These are phyloP conservation scores for Mucor irregularis DNA, from an alignment of 371 early-diverging fungal species.

Conservation along the genomic window DNA sequence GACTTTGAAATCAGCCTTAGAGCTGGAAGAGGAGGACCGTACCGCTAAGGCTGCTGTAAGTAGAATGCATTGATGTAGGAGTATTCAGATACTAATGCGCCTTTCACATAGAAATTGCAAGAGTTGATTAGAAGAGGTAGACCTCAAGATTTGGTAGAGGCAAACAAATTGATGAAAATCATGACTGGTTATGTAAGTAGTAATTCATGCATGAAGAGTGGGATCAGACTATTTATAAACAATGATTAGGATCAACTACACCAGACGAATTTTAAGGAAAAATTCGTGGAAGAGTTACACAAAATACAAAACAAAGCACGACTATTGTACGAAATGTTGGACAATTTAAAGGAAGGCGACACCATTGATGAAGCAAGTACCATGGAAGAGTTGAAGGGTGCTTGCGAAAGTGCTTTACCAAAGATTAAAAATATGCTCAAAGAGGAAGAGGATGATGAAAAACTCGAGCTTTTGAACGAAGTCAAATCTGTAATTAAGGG, in stretches of 20 bases:
- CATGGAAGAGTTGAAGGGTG: slow-evolving; percentile 56
- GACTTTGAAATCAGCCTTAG: slow-evolving; percentile 82
- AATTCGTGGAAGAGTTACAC: slow-evolving; percentile 80
- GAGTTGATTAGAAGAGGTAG: slow-evolving; percentile 93
- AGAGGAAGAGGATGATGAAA: slow-evolving; percentile 27
- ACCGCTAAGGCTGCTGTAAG: slow-evolving; percentile 84
- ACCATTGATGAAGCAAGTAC: slow-evolving; percentile 59
- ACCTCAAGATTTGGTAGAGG: slow-evolving; percentile 90
- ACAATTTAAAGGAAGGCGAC: slow-evolving; percentile 65
- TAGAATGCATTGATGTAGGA: too few species aligned
- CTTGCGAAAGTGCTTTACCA: slow-evolving; percentile 60
- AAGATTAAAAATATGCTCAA: slow-evolving; percentile 74
- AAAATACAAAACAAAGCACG: slow-evolving; percentile 77
- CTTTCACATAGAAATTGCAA: slow-evolving; percentile 87
- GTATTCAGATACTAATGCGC: too few species aligned
- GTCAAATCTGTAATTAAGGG: slow-evolving; percentile 84
- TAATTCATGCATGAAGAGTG: too few species aligned
- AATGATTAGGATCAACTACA: slow-evolving; percentile 66
- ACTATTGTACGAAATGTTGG: slow-evolving; percentile 80
- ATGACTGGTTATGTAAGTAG: slow-evolving; percentile 90
- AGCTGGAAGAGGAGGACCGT: slow-evolving; percentile 92
- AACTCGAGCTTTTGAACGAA: slow-evolving; percentile 71
- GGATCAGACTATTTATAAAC: neutral
- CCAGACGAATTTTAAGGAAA: slow-evolving; percentile 80
- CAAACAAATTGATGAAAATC: slow-evolving; percentile 94